Evolutionary conservation across 192 early-diverging fungal genomes (phyloP).

Genomic region (Rhizophagus sp.): DNA sequence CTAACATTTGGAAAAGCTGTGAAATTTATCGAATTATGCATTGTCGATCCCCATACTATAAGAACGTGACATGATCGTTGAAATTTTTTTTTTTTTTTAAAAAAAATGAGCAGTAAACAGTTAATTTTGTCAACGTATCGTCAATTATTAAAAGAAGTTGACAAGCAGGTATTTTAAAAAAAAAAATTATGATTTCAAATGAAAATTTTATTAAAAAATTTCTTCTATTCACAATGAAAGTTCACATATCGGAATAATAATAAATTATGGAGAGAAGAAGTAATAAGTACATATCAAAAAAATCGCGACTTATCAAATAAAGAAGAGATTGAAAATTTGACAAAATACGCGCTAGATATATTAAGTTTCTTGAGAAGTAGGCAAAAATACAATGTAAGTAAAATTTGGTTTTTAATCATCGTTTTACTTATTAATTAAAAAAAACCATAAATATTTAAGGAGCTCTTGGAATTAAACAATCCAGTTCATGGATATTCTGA

Average conservation of each 20-base stretch:
- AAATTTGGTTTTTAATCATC: neutral
- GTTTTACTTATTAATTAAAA: neutral
- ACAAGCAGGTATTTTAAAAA: conserved; percentile 1
- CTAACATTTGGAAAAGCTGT: too few relatives aligned
- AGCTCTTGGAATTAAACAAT: conserved; percentile 11
- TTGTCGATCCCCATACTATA: too few relatives aligned
- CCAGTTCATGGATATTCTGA: conserved; percentile 15
- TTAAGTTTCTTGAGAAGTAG: conserved; percentile 19
- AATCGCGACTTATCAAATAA: neutral
- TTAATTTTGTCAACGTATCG: conserved; percentile 13
- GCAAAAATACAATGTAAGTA: neutral
- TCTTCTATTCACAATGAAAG: neutral
- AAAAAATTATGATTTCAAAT: neutral
- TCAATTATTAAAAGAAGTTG: conserved; percentile 20
- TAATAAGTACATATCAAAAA: conserved; percentile 6
- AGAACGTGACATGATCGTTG: too few relatives aligned
- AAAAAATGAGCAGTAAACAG: neutral
- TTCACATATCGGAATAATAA: conserved; percentile 15
- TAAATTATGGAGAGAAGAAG: neutral
- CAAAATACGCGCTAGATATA: neutral
- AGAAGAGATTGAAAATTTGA: neutral
- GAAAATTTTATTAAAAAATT: neutral
- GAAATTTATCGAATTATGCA: too few relatives aligned
- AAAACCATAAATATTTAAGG: neutral
- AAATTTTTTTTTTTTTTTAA: neutral